These are phyloP conservation scores for Monosporozyma siamensis DNA, from an alignment of 805 yeast genomes.

Conservation along the genomic window DNA sequence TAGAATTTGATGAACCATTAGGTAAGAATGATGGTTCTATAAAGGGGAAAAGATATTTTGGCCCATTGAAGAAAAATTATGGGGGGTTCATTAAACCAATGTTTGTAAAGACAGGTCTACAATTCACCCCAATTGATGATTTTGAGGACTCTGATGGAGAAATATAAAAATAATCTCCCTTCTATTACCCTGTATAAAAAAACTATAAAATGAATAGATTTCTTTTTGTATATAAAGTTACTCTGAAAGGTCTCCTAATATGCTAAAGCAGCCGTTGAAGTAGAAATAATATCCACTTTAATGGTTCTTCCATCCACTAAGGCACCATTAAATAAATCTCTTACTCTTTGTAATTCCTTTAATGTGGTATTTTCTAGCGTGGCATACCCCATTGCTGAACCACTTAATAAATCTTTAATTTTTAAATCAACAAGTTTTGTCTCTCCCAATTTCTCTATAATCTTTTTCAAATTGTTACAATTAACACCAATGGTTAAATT, in stretches of 20 bases:
- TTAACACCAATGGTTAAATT: conserved; percentile 26
- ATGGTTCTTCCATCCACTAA: conserved; percentile 41
- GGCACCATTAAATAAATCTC: conserved; percentile 33
- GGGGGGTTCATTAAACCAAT: conserved; percentile 75
- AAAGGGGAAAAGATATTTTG: conserved; percentile 51
- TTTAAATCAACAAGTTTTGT: conserved; percentile 16
- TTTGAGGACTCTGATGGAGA: conserved; percentile 38
- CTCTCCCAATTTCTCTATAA: conserved; percentile 17
- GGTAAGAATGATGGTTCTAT: conserved; percentile 82
- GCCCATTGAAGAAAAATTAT: conserved; percentile 41
- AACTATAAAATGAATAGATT: too few relatives aligned
- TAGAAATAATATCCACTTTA: conserved; percentile 23
- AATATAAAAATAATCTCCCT: too few relatives aligned
- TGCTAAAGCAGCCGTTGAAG: background rate
- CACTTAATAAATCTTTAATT: conserved; percentile 32
- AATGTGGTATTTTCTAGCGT: conserved; percentile 22
- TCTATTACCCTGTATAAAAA: too few relatives aligned
- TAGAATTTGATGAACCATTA: conserved; percentile 73
- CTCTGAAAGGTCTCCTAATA: background rate
- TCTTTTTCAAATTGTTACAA: conserved; percentile 15
- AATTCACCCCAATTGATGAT: conserved; percentile 35
- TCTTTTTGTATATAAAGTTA: too few relatives aligned
- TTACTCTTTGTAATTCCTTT: conserved; percentile 25
- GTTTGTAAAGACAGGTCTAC: conserved; percentile 56
- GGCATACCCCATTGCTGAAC: conserved; percentile 34